phyloP scores from a whole-genome alignment of 2,329 filamentous ascomycete species.

The Alternaria triticimaculans region DNA sequence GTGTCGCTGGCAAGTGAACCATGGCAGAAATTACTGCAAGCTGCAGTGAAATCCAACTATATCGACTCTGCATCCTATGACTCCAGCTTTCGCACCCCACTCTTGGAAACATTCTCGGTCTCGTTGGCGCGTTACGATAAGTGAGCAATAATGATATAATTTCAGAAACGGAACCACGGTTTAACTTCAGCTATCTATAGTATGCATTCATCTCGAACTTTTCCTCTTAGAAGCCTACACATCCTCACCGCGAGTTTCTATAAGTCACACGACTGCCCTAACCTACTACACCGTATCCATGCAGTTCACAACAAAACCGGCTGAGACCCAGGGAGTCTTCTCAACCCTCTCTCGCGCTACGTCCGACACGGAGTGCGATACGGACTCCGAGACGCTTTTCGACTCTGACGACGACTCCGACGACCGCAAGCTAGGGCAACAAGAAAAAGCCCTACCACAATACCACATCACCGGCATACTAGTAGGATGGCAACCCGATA shows the following conservation, averaged over 20 bases:
- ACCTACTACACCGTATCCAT: not conserved
- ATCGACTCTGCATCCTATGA: not conserved
- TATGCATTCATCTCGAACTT: not conserved
- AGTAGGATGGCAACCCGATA: not conserved
- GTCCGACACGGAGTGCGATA: not conserved
- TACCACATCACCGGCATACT: not conserved
- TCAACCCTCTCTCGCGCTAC: not conserved
- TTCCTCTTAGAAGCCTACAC: not conserved
- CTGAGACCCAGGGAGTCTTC: not conserved
- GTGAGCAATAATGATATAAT: not conserved
- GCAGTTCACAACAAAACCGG: not conserved
- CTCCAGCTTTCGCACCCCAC: not conserved
- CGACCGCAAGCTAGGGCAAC: not conserved
- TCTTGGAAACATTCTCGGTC: not conserved
- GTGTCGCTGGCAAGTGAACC: constrained; percentile 83
- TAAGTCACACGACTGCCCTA: no score
- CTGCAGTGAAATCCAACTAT: constrained; percentile 21
- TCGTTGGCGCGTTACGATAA: not conserved
- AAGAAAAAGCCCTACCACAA: not conserved
- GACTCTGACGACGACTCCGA: not conserved
- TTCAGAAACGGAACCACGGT: not conserved
- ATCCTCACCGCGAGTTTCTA: not conserved
- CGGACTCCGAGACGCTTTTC: not conserved
- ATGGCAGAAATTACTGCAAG: constrained; percentile 69
- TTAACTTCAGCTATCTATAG: not conserved